Base-by-base conservation (phyloP, 2,329 filamentous ascomycete species). In the Aspergillus aculeatinus region DNA sequence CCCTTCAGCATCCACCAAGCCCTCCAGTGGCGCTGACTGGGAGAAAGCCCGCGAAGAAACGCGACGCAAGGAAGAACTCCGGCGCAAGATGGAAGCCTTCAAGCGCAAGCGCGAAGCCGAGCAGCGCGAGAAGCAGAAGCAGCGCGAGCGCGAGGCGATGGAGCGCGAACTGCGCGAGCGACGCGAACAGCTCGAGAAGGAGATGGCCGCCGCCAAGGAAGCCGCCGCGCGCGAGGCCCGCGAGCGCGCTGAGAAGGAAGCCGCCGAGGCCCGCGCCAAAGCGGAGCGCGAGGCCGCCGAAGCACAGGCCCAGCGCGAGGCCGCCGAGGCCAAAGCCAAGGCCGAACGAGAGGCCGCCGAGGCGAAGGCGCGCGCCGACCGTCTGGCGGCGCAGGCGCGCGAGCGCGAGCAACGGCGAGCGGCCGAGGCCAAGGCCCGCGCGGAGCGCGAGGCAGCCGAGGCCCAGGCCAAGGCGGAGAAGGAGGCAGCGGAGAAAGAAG, bases 401-500 rank as follows among this genome's bases (percentile, higher is more conserved):
- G 73, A 54, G 62, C 69, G 54, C 68, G 70, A 62, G 58, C 70
- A 72, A 56, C 64, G 61, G 48, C 71, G 70, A 49, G 68, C 67
- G 4, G 64, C 64, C 23, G 31, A 35, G 59, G 65, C 61, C 14
- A 68, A 67, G 25, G 66, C 60, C 19, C 64, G 53, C 29, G 54
- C 59, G 7, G 64, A 63, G 50, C 55, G 48, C 19, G 67, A 72
- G 48, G 72, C 69, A 21, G 72, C 69, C 21, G 74, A 73, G 54
- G 71, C 71, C 21, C 74, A 74, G 59, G 72, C 71, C 25, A 72
- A 67, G 48, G 72, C 72, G 3, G 72, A 72, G 25, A 75, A 73
- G 57, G 69, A 74, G 42, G 72, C 73, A 89, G 70, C 72, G 2
- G 89, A 95, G 70, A 91, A 96, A 78, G 94, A 95, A 77, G 77